Evolutionary conservation across 2,329 filamentous ascomycete species (phyloP).

Genomic region (Paraconiothyrium brasiliense): DNA sequence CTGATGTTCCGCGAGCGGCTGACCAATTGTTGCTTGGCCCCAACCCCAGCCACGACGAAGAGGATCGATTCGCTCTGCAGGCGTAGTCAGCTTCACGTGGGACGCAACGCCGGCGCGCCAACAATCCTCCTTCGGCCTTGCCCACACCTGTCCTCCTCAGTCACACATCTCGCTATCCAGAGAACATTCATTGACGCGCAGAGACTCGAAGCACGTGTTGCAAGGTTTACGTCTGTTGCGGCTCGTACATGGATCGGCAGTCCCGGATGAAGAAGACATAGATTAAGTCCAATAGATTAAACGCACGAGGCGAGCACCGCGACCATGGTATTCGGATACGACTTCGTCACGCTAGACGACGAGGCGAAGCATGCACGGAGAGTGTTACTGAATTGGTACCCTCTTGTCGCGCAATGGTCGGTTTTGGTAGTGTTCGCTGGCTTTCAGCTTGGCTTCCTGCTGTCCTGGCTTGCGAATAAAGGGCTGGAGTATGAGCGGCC

Average conservation of each 20-base stretch:
- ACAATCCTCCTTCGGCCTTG: background rate
- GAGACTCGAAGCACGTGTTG: background rate
- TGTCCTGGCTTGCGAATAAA: slow-evolving; percentile 41
- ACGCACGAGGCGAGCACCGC: slow-evolving; percentile 7
- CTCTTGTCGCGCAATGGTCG: slow-evolving; percentile 65
- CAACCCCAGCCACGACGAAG: slow-evolving; percentile 7
- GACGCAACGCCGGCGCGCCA: background rate
- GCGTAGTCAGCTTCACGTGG: slow-evolving; percentile 13
- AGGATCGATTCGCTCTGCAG: background rate
- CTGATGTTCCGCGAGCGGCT: background rate
- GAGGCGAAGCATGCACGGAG: slow-evolving; percentile 62
- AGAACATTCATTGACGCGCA: background rate
- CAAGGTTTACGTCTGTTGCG: background rate
- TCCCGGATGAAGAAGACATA: slow-evolving; percentile 15
- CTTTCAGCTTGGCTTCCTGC: slow-evolving; percentile 53
- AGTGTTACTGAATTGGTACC: slow-evolving; percentile 63
- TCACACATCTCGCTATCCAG: background rate
- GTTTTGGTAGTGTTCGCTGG: slow-evolving; percentile 57
- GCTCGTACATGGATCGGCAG: background rate
- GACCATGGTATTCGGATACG: slow-evolving; percentile 56
- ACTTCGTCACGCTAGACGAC: slow-evolving; percentile 61
- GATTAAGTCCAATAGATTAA: slow-evolving; percentile 1
- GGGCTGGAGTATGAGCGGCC: slow-evolving; percentile 46
- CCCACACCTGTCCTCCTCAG: slow-evolving; percentile 1
- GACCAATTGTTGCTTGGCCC: background rate